Evolutionary conservation across 441 rosid genomes (phyloP), one percentile per base, ranked within the genome.

Genomic region (Kokia cookei): DNA sequence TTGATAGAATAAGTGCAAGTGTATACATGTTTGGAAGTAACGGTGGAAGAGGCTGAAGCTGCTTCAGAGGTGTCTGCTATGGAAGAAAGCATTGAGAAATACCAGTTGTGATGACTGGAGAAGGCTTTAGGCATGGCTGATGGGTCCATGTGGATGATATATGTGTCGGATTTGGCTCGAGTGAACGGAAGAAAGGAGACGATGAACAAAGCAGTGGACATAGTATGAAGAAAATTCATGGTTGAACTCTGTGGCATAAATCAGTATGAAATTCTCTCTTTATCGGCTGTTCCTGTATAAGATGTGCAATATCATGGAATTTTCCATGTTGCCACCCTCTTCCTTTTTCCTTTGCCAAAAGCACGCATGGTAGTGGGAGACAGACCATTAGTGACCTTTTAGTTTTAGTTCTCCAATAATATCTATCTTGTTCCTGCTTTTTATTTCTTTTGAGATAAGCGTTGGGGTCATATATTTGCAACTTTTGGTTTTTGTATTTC

Each of bases 121-220:
- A 88, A 91, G 45, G 88, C 80, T 71, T 61, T 78, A 2, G 91
- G 93, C 79, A 88, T 91, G 37, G 84, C 86, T 63, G 84, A 77
- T 22, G 65, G 51, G 74, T 88, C 84, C 97, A 89, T 90, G 74
- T 87, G 93, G 62, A 91, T 73, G 72, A 91, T 83, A 73, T 82
- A 86, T 1, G 86, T 71, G 50, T 67, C 80, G 50, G 85, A 72
- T 73, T 75, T 66, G 32, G 50, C 53, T 12, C 5, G 53, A 65
- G 32, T 43, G 69, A 65, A 65, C 14, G 69, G 22, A 42, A 6
- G 29, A 5, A 51, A 58, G 24, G 22, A 65, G 40, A 40, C 55
- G 29, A 60, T 53, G 15, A 65, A 5, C 32, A 65, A 5, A 65
- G 42, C 9, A 19, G 4, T 43, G 29, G 29, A 22, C 35, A 65